These are phyloP conservation scores for Ogataea corticis DNA, from an alignment of 805 yeast genomes.

Conservation along the genomic window DNA sequence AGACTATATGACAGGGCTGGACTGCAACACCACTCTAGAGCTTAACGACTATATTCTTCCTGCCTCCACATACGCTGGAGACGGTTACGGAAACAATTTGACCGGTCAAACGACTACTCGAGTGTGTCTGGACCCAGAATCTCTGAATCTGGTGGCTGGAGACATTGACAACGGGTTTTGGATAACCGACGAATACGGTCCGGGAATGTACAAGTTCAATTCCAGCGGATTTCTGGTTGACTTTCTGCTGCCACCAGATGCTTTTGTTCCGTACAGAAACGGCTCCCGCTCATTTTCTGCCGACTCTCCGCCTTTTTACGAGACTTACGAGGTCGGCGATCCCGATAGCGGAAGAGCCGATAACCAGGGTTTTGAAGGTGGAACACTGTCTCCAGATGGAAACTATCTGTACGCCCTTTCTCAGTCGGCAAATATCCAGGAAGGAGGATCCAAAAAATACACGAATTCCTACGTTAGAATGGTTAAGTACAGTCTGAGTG, in stretches of 20 bases:
- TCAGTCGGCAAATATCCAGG: conserved; percentile 34
- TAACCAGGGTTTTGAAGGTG: conserved; percentile 36
- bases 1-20: conserved; percentile 30
- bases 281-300: conserved; percentile 28
- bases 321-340: conserved; percentile 22
- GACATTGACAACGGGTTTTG: conserved; percentile 34
- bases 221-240: conserved; percentile 29
- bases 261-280: conserved; percentile 31
- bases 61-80: conserved; percentile 30
- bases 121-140: conserved; percentile 35
- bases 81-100: conserved; percentile 32
- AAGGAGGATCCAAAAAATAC: conserved; percentile 32
- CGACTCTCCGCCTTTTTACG: conserved; percentile 30
- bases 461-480: conserved; percentile 25
- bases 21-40: conserved; percentile 29
- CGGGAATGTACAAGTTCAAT: conserved; percentile 31
- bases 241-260: conserved; percentile 31
- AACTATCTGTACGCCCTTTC: conserved; percentile 26
- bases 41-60: conserved; percentile 30
- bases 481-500: conserved; percentile 30
- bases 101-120: conserved; percentile 23
- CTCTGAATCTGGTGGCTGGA: conserved; percentile 30
- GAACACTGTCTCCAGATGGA: conserved; percentile 34
- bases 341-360: conserved; percentile 32
- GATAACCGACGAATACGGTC: conserved; percentile 38